A percentile compares a stretch with the other conserved stretches of the same genome.
phyloP scores from a whole-genome alignment of 176 grass and related monocot species.

The Thalia dealbata region DNA sequence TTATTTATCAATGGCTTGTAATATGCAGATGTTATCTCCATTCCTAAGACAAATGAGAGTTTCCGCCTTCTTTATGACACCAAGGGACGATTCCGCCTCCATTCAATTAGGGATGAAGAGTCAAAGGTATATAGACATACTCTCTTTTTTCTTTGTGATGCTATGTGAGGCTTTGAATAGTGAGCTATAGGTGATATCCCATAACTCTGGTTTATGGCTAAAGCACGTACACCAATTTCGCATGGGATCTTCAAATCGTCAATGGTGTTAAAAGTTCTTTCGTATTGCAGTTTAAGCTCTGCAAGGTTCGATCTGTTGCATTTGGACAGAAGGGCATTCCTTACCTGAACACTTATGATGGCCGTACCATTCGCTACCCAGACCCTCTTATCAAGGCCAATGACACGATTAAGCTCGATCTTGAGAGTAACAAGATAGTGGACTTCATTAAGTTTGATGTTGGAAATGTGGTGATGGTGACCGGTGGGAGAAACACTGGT shows the following conservation, averaged over 20 bases:
- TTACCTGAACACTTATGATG: constrained; percentile 25
- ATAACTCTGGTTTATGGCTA: no score
- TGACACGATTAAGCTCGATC: constrained; percentile 22
- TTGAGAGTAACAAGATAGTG: constrained; percentile 21
- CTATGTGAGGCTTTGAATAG: not conserved
- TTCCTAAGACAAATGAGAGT: constrained; percentile 24
- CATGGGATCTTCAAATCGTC: not conserved
- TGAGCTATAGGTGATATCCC: no score
- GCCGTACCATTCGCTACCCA: constrained; percentile 23
- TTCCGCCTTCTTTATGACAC: constrained; percentile 28
- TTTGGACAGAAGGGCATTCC: constrained; percentile 28
- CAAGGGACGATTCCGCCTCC: constrained; percentile 22
- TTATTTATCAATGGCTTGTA: not conserved
- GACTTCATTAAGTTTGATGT: constrained; percentile 31
- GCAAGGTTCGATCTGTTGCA: constrained; percentile 21
- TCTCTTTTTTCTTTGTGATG: not conserved
- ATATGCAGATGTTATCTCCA: constrained; percentile 22
- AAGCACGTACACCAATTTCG: no score
- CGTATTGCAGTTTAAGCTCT: constrained; percentile 19
- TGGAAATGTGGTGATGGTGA: constrained; percentile 28
- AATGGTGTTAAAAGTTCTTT: not conserved
- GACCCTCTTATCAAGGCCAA: constrained; percentile 28
- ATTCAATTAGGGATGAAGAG: constrained; percentile 25
- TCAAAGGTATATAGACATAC: constrained; percentile 11
- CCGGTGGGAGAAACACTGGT: constrained; percentile 26